These are phyloP conservation scores for Gymnopilus dilepis DNA, from an alignment of 768 basidiomycete species.

Conservation along the genomic window DNA sequence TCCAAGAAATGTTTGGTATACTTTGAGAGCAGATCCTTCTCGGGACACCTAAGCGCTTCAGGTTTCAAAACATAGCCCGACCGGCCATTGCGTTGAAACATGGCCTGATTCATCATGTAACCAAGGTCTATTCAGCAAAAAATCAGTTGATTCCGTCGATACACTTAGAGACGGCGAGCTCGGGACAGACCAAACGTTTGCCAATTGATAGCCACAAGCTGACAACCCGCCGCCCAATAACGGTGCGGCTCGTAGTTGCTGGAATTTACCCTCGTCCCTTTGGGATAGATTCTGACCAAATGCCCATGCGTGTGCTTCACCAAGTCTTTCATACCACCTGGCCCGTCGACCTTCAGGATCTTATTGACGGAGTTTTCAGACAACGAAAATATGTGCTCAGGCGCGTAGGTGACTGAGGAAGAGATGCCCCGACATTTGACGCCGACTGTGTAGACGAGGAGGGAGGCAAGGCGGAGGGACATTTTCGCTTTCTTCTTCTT, in stretches of 20 bases:
- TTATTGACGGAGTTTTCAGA: slow-evolving; percentile 84
- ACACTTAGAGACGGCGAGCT: not conserved
- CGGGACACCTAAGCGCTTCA: slow-evolving; percentile 65
- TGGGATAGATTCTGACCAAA: slow-evolving; percentile 86
- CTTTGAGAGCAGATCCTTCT: slow-evolving; percentile 60
- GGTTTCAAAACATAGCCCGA: slow-evolving; percentile 93
- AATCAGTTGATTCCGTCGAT: not conserved
- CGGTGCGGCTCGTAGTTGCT: slow-evolving; percentile 89
- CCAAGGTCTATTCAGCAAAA: slow-evolving; percentile 69
- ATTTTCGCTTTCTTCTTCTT: slow-evolving; percentile 49
- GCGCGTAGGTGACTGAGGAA: slow-evolving; percentile 82
- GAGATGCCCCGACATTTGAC: slow-evolving; percentile 94
- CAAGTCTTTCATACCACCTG: slow-evolving; percentile 64
- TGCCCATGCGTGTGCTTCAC: slow-evolving; percentile 88
- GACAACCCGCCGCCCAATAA: slow-evolving; percentile 89
- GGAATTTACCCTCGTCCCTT: slow-evolving; percentile 79
- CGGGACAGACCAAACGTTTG: slow-evolving; percentile 83
- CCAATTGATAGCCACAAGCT: slow-evolving; percentile 96
- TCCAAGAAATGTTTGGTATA: slow-evolving; percentile 66
- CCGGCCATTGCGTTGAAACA: slow-evolving; percentile 93
- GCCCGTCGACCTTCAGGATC: slow-evolving; percentile 53
- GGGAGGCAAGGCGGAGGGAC: slow-evolving; percentile 71
- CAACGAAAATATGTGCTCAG: slow-evolving; percentile 91
- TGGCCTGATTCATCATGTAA: slow-evolving; percentile 91
- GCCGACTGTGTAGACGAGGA: slow-evolving; percentile 94